phyloP scores from a whole-genome alignment of 768 basidiomycete genomes.

The Boletus rex-veris region DNA sequence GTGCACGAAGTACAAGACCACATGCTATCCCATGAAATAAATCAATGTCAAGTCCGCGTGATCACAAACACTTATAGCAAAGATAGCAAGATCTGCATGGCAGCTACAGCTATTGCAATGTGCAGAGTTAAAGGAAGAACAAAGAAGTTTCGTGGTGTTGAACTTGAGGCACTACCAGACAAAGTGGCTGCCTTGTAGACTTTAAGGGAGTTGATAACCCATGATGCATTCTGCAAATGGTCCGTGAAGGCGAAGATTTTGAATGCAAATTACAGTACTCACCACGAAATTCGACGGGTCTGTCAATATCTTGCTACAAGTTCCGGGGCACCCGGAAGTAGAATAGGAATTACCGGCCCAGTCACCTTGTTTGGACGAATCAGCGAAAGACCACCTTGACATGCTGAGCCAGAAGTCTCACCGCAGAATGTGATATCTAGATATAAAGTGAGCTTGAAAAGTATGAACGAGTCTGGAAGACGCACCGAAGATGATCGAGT shows the following conservation, averaged over 20 bases:
- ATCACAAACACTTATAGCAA: constrained; percentile 12
- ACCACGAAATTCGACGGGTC: constrained; percentile 73
- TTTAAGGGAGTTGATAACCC: constrained; percentile 77
- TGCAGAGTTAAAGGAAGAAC: constrained; percentile 5
- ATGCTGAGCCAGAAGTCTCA: constrained; percentile 28
- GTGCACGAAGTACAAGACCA: neutral
- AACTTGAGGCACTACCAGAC: constrained; percentile 33
- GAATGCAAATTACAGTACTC: constrained; percentile 23
- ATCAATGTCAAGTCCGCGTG: constrained; percentile 1
- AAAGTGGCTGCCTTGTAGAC: constrained; percentile 63
- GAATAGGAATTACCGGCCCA: constrained; percentile 84
- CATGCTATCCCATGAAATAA: constrained; percentile 14
- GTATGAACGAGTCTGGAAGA: constrained; percentile 5
- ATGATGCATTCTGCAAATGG: constrained; percentile 62
- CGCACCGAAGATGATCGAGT: constrained; percentile 74
- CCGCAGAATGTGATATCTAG: constrained; percentile 83
- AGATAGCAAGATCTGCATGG: constrained; percentile 15
- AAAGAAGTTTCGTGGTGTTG: neutral
- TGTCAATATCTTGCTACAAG: constrained; percentile 59
- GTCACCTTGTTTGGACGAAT: constrained; percentile 47
- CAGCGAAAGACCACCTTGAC: neutral
- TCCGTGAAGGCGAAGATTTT: constrained; percentile 3
- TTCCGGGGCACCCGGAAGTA: constrained; percentile 71
- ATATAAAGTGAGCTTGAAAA: constrained; percentile 14
- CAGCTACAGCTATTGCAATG: constrained; percentile 5